A percentile compares a stretch with the other conserved stretches of the same genome.
Evolutionary conservation across 2,329 filamentous ascomycete species (phyloP).

Genomic region (Zymoseptoria tritici): DNA sequence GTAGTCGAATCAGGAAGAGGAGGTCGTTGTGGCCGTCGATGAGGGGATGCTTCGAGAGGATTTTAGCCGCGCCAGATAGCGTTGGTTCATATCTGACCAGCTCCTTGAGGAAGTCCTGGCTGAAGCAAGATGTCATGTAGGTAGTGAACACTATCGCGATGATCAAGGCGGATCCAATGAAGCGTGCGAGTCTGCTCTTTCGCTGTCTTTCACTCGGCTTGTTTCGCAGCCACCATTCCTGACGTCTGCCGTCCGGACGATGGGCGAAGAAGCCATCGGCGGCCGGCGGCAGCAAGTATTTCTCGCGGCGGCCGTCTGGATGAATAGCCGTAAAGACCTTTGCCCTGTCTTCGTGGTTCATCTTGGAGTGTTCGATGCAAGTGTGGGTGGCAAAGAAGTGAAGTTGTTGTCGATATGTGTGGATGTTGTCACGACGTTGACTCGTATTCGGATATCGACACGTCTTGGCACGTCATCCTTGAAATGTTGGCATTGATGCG

Average conservation of each 20-base stretch:
- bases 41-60: conserved; percentile 23
- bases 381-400: background rate
- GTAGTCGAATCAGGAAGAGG: conserved; percentile 59
- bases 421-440: background rate
- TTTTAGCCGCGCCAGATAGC: conserved; percentile 17
- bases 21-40: conserved; percentile 84
- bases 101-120: conserved; percentile 1
- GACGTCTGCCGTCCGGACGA: conserved; percentile 2
- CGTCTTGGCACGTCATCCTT: background rate
- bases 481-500: background rate
- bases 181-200: background rate
- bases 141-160: conserved; percentile 7
- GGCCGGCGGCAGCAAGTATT: background rate
- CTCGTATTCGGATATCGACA: background rate
- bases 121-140: conserved; percentile 5
- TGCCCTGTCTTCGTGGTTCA: background rate
- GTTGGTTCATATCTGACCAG: conserved; percentile 1
- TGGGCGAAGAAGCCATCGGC: background rate
- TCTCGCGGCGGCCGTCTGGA: background rate
- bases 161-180: conserved; percentile 10
- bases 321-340: background rate
- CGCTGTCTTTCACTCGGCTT: conserved; percentile 3
- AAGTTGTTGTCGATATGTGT: background rate
- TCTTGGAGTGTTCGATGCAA: background rate
- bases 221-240: conserved; percentile 10